Percentiles rank a stretch among this genome's conserved stretches.
phyloP scores from a whole-genome alignment of 2,329 filamentous ascomycete genomes.

The Penicillium decumbens region DNA sequence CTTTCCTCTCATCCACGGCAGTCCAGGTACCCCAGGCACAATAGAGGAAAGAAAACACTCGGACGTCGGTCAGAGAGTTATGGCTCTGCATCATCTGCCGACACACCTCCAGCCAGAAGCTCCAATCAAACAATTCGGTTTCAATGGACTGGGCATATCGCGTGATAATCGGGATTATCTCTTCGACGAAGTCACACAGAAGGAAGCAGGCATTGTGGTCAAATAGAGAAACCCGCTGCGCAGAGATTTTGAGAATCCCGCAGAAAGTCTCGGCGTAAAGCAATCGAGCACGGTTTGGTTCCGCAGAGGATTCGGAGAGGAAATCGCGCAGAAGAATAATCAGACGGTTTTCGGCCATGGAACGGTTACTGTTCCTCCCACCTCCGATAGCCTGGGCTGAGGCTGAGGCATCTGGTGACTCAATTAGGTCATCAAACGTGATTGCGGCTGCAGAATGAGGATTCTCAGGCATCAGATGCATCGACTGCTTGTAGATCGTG shows the following conservation, averaged over 20 bases:
- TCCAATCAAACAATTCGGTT: conserved; percentile 52
- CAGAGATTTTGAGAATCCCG: conserved; percentile 65
- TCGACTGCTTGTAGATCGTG: conserved; percentile 70
- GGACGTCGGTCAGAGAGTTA: conserved; percentile 85
- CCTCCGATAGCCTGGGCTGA: conserved; percentile 60
- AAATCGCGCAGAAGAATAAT: conserved; percentile 79
- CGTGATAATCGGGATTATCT: conserved; percentile 64
- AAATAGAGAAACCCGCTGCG: conserved; percentile 71
- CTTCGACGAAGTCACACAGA: conserved; percentile 86
- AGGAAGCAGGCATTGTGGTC: conserved; percentile 81
- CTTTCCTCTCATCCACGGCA: conserved; percentile 62
- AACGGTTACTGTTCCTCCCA: conserved; percentile 62
- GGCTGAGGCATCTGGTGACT: conserved; percentile 62
- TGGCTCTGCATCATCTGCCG: conserved; percentile 74
- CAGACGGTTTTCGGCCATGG: conserved; percentile 84
- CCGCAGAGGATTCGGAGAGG: conserved; percentile 58
- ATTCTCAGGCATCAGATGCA: conserved; percentile 44
- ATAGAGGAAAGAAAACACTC: conserved; percentile 76
- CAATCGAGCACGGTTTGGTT: conserved; percentile 54
- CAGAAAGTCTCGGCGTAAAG: conserved; percentile 75
- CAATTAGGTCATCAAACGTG: conserved; percentile 64
- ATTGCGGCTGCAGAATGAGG: conserved; percentile 49
- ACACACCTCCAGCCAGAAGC: conserved; percentile 80
- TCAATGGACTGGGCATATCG: conserved; percentile 53
- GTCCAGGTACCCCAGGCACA: conserved; percentile 71